Evolutionary conservation across 1,284 basidiomycete species (phyloP), one percentile per base, ranked within the genome.

Genomic region (Moesziomyces sp.): DNA sequence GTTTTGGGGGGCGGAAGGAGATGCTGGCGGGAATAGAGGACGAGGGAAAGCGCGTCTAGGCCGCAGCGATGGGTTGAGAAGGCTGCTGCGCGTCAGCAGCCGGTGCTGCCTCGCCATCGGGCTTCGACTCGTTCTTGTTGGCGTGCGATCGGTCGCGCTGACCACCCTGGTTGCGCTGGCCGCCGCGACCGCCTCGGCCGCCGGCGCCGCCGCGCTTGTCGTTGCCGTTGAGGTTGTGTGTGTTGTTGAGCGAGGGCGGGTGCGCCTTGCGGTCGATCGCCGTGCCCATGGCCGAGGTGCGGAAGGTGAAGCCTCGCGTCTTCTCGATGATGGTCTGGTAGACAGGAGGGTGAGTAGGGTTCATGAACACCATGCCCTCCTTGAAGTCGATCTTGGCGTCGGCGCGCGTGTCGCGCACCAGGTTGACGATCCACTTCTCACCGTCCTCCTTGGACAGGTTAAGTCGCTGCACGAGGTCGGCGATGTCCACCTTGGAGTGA

Each of bases 361-460:
- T 91, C 85, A 98, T 97, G 85, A 95, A 91, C 78, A 98, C 96
- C 82, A 96, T 92, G 84, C 97, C 92, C 87, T 94, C 93, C 86
- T 96, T 93, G 51, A 97, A 88, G 85, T 98, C 95, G 76, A 98
- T 97, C 87, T 97, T 97, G 59, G 94, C 94, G 81, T 99, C 94
- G 89, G 97, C 93, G 58, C 93, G 90, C 26, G 95, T 97, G 85
- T 98, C 97, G 52, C 94, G 90, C 80, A 98, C 96, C 63, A 98
- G 90, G 87, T 97, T 97, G 79, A 97, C 96, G 75, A 99, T 96
- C 96, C 96, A 99, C 85, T 97, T 97, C 85, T 98, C 96, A 60
- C 96, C 97, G 81, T 98, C 96, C 78, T 94, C 94, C 57, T 88
- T 89, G 24, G 92, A 91, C 58, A 98, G 88, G 85, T 97, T 97